Evolutionary conservation across 208 protist genomes (phyloP).

Genomic region (Tetramitus jugosus): DNA sequence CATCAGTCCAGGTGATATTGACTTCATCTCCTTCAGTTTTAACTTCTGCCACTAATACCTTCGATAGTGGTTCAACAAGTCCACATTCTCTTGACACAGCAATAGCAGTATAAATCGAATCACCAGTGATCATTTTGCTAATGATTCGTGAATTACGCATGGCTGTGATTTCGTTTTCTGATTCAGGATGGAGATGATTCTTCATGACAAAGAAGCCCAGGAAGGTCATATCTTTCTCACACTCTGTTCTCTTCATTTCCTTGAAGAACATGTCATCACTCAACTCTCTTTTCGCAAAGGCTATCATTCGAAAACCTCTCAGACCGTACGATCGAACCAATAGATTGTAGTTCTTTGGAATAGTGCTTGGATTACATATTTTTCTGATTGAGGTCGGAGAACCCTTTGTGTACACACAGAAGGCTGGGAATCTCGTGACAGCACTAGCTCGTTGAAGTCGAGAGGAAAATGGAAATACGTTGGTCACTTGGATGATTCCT

Average conservation of each 20-base stretch:
- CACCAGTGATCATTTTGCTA: slow-evolving; percentile 18
- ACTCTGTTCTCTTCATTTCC: background rate
- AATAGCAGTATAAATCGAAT: background rate
- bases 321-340: background rate
- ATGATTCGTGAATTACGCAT: background rate
- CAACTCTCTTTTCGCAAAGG: background rate
- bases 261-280: background rate
- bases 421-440: background rate
- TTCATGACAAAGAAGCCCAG: background rate
- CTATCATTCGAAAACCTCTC: slow-evolving; percentile 10
- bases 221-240: background rate
- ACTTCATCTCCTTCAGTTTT: background rate
- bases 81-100: background rate
- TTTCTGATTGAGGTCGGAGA: background rate
- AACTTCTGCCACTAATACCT: background rate
- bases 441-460: background rate
- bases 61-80: background rate
- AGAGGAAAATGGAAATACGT: background rate
- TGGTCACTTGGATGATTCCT: background rate
- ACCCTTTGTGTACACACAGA: background rate
- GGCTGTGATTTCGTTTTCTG: background rate
- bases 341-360: background rate
- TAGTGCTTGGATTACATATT: background rate
- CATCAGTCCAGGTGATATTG: background rate
- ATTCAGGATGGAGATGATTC: background rate